Evolutionary conservation across 176 grass and related monocot genomes (phyloP).

Genomic region (Triticum dicoccoides): DNA sequence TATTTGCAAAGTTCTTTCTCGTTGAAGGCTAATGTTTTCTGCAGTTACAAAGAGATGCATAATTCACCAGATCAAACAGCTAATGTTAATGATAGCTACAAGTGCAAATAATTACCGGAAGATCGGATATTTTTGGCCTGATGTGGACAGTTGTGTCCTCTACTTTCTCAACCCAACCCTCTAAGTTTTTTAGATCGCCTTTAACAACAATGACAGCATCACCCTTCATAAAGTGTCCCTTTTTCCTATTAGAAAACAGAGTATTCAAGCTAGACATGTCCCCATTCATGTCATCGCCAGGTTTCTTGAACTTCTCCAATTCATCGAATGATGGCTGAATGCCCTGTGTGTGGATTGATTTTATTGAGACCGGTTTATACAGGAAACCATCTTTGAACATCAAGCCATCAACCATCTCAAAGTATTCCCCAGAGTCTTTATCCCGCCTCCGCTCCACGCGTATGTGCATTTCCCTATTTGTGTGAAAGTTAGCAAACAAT

Average conservation of each 20-base stretch:
- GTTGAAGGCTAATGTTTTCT: slow-evolving; percentile 93
- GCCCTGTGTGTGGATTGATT: slow-evolving; percentile 68
- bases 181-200: slow-evolving; percentile 85
- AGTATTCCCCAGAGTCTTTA: slow-evolving; percentile 79
- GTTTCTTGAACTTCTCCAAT: slow-evolving; percentile 94
- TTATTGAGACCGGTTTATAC: slow-evolving; percentile 86
- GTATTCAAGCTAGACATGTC: slow-evolving; percentile 82
- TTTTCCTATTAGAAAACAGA: slow-evolving; percentile 97
- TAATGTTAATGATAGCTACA: slow-evolving; percentile 10
- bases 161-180: slow-evolving; percentile 99
- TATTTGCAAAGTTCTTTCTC: slow-evolving; percentile 95
- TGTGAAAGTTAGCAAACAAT: slow-evolving; percentile 35
- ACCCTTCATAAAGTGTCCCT: slow-evolving; percentile 98
- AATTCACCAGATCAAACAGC: slow-evolving; percentile 11
- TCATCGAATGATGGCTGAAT: slow-evolving; percentile 90
- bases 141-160: slow-evolving; percentile 93
- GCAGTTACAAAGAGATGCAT: slow-evolving; percentile 31
- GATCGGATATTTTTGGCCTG: slow-evolving; percentile 70
- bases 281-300: slow-evolving; percentile 83
- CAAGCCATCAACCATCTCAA: slow-evolving; percentile 81
- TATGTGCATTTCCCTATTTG: slow-evolving; percentile 79
- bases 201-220: slow-evolving; percentile 87
- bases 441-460: slow-evolving; percentile 71
- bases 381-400: slow-evolving; percentile 98
- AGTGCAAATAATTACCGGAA: slow-evolving; percentile 60